These are phyloP conservation scores for Carex scoparia DNA, from an alignment of 176 grass and related monocot genomes.

Conservation along the genomic window DNA sequence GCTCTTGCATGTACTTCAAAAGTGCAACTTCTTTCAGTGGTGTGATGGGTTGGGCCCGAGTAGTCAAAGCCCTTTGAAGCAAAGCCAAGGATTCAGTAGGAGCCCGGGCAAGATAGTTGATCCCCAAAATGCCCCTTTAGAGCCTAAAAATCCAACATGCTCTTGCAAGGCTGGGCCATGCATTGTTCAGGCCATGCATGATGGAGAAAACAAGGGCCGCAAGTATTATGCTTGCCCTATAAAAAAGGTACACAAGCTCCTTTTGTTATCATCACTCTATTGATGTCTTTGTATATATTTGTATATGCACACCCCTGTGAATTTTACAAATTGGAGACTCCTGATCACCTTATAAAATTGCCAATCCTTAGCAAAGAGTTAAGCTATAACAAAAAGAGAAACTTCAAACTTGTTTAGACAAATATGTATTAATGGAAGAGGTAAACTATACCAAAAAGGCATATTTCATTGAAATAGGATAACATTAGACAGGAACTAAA, in stretches of 20 bases:
- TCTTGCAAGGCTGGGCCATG: constrained; percentile 59
- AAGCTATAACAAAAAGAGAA: neutral
- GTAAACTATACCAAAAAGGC: neutral
- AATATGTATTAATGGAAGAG: neutral
- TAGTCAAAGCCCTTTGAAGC: constrained; percentile 30
- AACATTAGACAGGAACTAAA: neutral
- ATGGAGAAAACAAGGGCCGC: constrained; percentile 19
- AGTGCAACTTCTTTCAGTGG: constrained; percentile 30
- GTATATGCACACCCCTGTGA: neutral
- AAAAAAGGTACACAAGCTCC: constrained; percentile 49
- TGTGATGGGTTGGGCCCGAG: constrained; percentile 19
- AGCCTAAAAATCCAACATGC: constrained; percentile 25
- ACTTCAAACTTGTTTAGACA: neutral
- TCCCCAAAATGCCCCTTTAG: constrained; percentile 10
- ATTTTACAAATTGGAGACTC: constrained; percentile 14
- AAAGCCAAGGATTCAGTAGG: neutral
- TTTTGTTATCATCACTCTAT: neutral
- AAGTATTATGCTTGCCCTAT: constrained; percentile 48
- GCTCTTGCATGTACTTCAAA: constrained; percentile 24
- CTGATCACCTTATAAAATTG: neutral
- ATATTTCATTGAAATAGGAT: neutral
- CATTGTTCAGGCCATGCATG: neutral
- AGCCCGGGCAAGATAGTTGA: neutral
- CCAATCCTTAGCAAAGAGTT: neutral
- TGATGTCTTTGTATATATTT: neutral